Percentiles rank a stretch among this genome's conserved stretches.
Conservation (phyloP, 345 rosid species). For the Turnera subulata region DNA sequence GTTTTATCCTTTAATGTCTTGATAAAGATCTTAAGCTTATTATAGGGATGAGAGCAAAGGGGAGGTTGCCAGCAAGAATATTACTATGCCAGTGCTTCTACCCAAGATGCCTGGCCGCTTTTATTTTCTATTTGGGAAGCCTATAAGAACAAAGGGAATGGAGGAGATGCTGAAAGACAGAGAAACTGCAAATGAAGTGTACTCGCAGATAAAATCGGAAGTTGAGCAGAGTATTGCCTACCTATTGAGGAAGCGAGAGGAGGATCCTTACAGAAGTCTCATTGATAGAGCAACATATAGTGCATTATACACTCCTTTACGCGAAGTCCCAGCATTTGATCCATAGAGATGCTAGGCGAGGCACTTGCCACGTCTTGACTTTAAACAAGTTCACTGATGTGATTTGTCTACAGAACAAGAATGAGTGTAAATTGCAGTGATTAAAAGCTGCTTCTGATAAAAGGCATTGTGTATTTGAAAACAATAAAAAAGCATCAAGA, state of each 20-base stretch:
- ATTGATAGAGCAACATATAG: constrained; percentile 44
- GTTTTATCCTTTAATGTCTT: too few species aligned
- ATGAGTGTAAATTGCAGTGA: too few species aligned
- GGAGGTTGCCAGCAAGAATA: constrained; percentile 51
- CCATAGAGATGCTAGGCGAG: too few species aligned
- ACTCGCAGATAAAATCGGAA: constrained; percentile 59
- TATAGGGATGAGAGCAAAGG: constrained; percentile 53
- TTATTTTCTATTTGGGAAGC: constrained; percentile 72
- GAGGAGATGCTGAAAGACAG: constrained; percentile 44
- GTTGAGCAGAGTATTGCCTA: constrained; percentile 50
- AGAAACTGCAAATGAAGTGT: constrained; percentile 46
- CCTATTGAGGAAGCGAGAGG: constrained; percentile 67
- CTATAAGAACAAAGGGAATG: constrained; percentile 52
- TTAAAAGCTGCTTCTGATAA: too few species aligned
- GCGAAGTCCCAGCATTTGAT: constrained; percentile 57
- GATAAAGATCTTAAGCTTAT: not conserved
- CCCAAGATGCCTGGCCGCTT: constrained; percentile 68
- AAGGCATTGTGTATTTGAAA: too few species aligned
- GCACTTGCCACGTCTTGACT: too few species aligned
- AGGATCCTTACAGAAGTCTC: constrained; percentile 63
- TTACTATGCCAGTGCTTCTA: constrained; percentile 45
- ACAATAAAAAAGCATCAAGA: too few species aligned
- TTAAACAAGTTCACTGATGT: too few species aligned
- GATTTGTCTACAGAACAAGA: too few species aligned
- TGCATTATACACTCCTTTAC: constrained; percentile 30